Percentiles rank a stretch among this genome's conserved stretches.
These are phyloP conservation scores for Trichoderma breve DNA, from an alignment of 2,329 filamentous ascomycete genomes.

Conservation along the genomic window DNA sequence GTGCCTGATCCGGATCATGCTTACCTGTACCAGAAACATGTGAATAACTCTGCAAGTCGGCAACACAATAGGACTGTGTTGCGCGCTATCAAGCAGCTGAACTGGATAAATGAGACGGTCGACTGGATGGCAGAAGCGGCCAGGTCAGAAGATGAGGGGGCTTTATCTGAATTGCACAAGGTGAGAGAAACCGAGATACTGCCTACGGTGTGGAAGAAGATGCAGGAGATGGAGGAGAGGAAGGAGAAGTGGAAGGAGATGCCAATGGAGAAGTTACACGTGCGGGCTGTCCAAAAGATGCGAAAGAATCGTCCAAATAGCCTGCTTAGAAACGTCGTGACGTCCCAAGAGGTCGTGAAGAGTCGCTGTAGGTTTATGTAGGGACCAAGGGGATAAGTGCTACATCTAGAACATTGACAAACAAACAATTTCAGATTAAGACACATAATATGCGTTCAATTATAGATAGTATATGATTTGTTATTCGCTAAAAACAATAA, in stretches of 20 bases:
- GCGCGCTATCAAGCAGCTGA: not conserved
- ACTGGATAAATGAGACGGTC: not conserved
- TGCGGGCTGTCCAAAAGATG: not conserved
- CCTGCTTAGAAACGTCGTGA: not conserved
- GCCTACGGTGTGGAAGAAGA: not conserved
- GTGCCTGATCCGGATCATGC: constrained; percentile 11
- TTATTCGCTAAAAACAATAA: not conserved
- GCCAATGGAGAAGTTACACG: not conserved
- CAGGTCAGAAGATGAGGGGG: not conserved
- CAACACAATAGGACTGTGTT: not conserved
- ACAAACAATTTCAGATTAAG: not conserved
- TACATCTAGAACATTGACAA: not conserved
- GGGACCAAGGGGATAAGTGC: not conserved
- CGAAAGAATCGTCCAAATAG: not conserved
- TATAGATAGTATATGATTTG: not conserved
- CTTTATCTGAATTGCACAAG: not conserved
- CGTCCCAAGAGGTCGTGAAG: not conserved
- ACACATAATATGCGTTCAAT: not conserved
- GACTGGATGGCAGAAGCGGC: not conserved
- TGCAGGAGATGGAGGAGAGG: not conserved
- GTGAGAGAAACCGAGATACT: not conserved
- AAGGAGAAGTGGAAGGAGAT: not conserved
- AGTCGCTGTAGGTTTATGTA: not conserved
- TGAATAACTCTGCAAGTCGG: not conserved
- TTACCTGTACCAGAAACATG: not conserved